Base-by-base conservation (phyloP, 2,329 filamentous ascomycete genomes). In the Furcasterigmium sp. region DNA sequence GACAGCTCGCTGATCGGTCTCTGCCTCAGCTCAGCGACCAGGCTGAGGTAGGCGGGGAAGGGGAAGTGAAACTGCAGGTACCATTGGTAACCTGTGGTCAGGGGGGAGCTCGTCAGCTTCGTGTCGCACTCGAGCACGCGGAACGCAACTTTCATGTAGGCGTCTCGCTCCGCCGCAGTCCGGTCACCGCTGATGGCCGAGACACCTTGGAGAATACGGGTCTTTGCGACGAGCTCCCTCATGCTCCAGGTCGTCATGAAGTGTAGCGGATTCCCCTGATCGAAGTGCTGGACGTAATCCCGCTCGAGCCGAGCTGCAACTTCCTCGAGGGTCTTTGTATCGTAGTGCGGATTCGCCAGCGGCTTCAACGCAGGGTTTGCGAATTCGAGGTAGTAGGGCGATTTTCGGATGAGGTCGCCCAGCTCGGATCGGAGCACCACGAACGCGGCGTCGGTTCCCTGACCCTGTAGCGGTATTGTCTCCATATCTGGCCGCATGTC, bases 141-240 rank as follows among this genome's bases (percentile, higher is more conserved):
- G 0, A 68, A 39, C 0, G 66, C 63, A 25, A 60, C 30, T 0
- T 44, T 46, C 1, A 67, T 45, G 2, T 60, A 60, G 0, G 46
- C 41, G 35, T 66, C 56, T 8, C 56, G 57, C 17, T 56, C 47
- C 1, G 42, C 39, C 0, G 64, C 61, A 0, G 58, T 59, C 20
- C 58, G 56, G 0, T 50, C 44, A 4, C 36, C 37, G 0, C 52
- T 39, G 0, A 55, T 44, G 2, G 48, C 51, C 0, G 56, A 47
- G 20, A 64, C 60, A 44, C 73, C 70, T 44, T 73, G 70, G 39
- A 80, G 44, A 0, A 84, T 65, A 2, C 63, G 68, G 37, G 47
- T 58, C 51, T 70, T 78, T 0, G 76, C 70, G 3, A 84, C 44
- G 5, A 65, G 60, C 0, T 51, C 58, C 10, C 75, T 50, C 2